Base-by-base conservation (phyloP, 192 early-diverging fungal species). In the Dimargaris xerosporica region DNA sequence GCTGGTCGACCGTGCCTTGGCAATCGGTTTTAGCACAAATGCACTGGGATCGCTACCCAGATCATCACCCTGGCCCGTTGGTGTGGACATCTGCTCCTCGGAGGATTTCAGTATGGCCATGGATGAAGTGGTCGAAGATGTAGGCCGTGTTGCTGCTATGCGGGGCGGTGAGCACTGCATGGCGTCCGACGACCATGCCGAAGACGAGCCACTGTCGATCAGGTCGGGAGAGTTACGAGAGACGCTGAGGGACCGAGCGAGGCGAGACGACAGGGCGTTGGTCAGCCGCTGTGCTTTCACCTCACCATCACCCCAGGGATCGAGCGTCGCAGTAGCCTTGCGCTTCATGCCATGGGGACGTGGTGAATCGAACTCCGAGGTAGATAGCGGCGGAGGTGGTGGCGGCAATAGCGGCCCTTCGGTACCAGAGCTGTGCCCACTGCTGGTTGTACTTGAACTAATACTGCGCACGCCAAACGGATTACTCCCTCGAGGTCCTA, bases 291-390 rank as follows among this genome's bases (percentile, higher is more conserved):
- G 17, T 5, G 39, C n/a, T n/a, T 60, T 60, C 5, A 26, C 34
- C 2, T 60, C 58, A 17, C 58, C 34, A 41, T 60, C 58, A 3
- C 58, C 58, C 58, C 58, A 60, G 39, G 39, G 30, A 28, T 60
- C 58, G 39, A 44, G 23, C 31, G 58, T 31, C 21, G 39, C n/a
- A 6, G 34, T 60, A 19, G 34, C 34, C 16, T 60, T 60, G 9
- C 21, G 19, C n/a, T 21, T 26, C 19, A 52, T 39, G 34, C 34
- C 21, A 26, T 19, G 0, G 23, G 50, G 50, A n/a, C 11, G 21
- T 21, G 50, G 50, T 7, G 50, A 52, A n/a, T 52, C 50, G 10
- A 52, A 28, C 50, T 10, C 23, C 21, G 19, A 52, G 23, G 28
- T 52, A 19, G 50, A 21, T n/a, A 19, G 23, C 9, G 23, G 21